Percentiles rank a stretch among this genome's conserved stretches.
Conservation (phyloP, 1,284 basidiomycete species). For the Cystobasidium sp. region DNA sequence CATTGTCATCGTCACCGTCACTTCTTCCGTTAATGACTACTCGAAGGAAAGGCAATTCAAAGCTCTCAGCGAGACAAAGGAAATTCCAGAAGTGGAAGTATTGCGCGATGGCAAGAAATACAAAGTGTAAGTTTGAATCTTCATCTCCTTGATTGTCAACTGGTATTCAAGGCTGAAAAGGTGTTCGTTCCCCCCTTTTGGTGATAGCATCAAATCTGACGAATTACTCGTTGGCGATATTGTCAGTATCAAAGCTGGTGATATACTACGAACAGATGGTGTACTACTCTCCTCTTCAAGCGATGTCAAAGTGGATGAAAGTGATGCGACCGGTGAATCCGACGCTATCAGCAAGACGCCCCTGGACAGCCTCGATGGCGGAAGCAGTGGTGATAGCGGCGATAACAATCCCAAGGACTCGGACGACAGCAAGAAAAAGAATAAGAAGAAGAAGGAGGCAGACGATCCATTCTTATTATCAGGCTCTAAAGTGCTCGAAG, state of each 20-base stretch:
- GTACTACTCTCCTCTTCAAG: conserved; percentile 38
- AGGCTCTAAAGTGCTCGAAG: conserved; percentile 48
- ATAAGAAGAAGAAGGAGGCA: conserved; percentile 20
- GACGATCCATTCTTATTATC: conserved; percentile 46
- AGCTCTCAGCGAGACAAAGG: conserved; percentile 47
- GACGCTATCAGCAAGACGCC: conserved; percentile 46
- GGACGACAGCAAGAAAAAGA: conserved; percentile 6
- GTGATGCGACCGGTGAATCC: conserved; percentile 49
- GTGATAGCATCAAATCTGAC: conserved; percentile 33
- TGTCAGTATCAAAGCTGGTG: conserved; percentile 43
- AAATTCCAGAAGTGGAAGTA: conserved; percentile 45
- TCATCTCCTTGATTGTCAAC: background rate
- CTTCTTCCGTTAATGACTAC: conserved; percentile 47
- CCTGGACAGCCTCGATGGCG: conserved; percentile 13
- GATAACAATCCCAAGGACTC: background rate
- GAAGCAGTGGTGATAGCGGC: background rate
- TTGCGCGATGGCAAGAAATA: conserved; percentile 46
- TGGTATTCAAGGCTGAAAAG: background rate
- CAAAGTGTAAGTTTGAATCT: conserved; percentile 28
- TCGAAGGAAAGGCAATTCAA: conserved; percentile 48
- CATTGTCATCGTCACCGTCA: conserved; percentile 43
- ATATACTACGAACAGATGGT: conserved; percentile 45
- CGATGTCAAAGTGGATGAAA: conserved; percentile 47
- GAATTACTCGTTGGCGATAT: conserved; percentile 47
- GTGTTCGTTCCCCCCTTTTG: background rate